Base-by-base conservation (phyloP, 768 basidiomycete genomes). In the Collybia mongolica region DNA sequence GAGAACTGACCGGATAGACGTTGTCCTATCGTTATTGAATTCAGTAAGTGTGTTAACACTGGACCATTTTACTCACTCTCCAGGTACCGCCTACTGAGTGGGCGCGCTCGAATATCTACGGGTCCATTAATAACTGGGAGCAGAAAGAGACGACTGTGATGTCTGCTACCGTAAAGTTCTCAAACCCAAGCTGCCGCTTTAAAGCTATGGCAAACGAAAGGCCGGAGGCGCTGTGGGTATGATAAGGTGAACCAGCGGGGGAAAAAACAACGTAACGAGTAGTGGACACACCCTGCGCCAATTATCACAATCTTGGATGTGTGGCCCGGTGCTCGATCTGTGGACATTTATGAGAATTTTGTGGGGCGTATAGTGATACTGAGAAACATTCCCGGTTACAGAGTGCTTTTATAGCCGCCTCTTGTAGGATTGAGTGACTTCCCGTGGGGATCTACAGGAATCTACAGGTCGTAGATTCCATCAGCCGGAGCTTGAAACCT, bases 81-180 rank as follows among this genome's bases (percentile, higher is more conserved):
- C 80, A 81, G 24, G 76, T 77, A 32, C 79, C 78, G 8, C 80
- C 80, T 15, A 80, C 67, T 32, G 72, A 71, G 2, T 45, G 43
- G 4, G 59, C 71, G 47, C 76, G 74, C 55, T 81, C 79, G 26
- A 70, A 76, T 17, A 81, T 73, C 80, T 80, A 53, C 9, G 19
- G n/a, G 5, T 1, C 7, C 7, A 32, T 9, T 14, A 22, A 14
- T 19, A 42, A n/a, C 24, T 24, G 38, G 14, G 23, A 7, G 28
- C 1, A 2, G 24, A 17, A 26, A 43, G 6, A 41, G 1, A 6
- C 48, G n/a, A 12, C 8, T 18, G 2, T 11, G 19, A 40, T 2
- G 4, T 23, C 18, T 18, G 12, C 40, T 41, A 73, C 79, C 9
- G 61, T 71, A 47, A 79, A 79, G 46, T 75, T 69, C 2, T 65